phyloP scores from a whole-genome alignment of 768 basidiomycete species.

The Trametopsis cervina region DNA sequence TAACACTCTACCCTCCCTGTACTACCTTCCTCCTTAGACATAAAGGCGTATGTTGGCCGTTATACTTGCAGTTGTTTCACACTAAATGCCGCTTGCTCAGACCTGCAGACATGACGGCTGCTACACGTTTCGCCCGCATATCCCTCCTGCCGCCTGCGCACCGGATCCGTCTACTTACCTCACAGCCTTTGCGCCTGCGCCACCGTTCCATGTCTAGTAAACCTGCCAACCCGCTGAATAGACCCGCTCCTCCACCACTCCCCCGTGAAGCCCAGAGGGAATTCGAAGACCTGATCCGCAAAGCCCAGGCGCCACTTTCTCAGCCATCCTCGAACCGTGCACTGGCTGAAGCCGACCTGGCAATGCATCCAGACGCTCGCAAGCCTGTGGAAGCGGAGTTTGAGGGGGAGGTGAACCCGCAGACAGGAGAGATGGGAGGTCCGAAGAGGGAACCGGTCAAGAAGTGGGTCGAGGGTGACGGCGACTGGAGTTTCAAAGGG shows the following conservation, averaged over 20 bases:
- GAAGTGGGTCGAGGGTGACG: conserved; percentile 46
- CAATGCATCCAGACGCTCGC: conserved; percentile 66
- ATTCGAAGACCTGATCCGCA: conserved; percentile 76
- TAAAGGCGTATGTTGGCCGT: too few relatives aligned
- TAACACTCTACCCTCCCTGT: too few relatives aligned
- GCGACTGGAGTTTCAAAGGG: conserved; percentile 91
- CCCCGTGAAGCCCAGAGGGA: conserved; percentile 73
- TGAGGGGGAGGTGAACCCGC: conserved; percentile 74
- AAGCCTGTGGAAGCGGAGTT: conserved; percentile 57
- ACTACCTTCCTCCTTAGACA: too few relatives aligned
- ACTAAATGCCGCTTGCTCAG: too few relatives aligned
- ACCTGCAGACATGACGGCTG: too few relatives aligned
- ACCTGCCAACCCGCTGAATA: conserved; percentile 32
- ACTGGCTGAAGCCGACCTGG: conserved; percentile 31
- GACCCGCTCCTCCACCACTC: conserved; percentile 70
- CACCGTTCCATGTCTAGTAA: conserved; percentile 9
- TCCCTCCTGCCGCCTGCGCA: too few relatives aligned
- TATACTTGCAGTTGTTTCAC: too few relatives aligned
- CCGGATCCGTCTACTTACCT: too few relatives aligned
- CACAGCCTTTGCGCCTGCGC: too few relatives aligned
- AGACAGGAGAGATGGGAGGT: conserved; percentile 79
- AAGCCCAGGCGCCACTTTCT: conserved; percentile 42
- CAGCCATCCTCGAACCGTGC: conserved; percentile 12
- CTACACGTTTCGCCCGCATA: too few relatives aligned
- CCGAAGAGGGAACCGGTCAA: conserved; percentile 81